Base-by-base conservation (phyloP, 2,329 filamentous ascomycete species). In the Tolypocladium tundrense region DNA sequence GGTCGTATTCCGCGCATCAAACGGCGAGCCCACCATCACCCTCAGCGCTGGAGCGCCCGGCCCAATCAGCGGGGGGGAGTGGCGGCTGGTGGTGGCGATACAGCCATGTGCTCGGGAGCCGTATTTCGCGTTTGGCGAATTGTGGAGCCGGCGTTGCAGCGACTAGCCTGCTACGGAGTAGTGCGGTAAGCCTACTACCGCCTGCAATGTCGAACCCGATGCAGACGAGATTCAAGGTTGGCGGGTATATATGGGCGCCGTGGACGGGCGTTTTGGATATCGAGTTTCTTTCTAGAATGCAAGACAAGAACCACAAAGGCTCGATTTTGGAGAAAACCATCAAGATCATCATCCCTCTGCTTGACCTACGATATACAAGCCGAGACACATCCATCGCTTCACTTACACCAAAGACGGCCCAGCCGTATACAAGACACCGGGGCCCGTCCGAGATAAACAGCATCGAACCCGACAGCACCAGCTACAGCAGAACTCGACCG, bases 91-190 rank as follows among this genome's bases (percentile, higher is more conserved):
- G 24, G 43, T 31, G 43, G 24, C 43, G 13, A 27, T 19, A 31
- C 13, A 19, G 45, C 45, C 45, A 50, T 19, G 24, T 14, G 45
- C 45, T 31, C 7, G 45, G n/a, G 27, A 13, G 45, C 3, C 55
- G 55, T 53, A 57, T 53, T 48, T 57, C 56, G 56, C 50, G 24
- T 37, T 52, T 52, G 37, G 27, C 10, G 40, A 53, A 54, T 21
- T n/a, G 41, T 50, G 51, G 51, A 9, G n/a, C 31, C 8, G n/a
- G 45, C 43, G 19, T 54, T 40, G 10, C 13, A 4, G 21, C 21
- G 10, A 33, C 16, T 27, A 16, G 14, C 45, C 4, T 4, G 1
- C 43, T 40, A 16, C 13, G 39, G 14, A 13, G 39, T 16, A 40
- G 13, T 16, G 6, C 27, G 27, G 4, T 31, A 31, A 4, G 27